phyloP scores from a whole-genome alignment of 257 asterid species.

The Capsicum baccatum region DNA sequence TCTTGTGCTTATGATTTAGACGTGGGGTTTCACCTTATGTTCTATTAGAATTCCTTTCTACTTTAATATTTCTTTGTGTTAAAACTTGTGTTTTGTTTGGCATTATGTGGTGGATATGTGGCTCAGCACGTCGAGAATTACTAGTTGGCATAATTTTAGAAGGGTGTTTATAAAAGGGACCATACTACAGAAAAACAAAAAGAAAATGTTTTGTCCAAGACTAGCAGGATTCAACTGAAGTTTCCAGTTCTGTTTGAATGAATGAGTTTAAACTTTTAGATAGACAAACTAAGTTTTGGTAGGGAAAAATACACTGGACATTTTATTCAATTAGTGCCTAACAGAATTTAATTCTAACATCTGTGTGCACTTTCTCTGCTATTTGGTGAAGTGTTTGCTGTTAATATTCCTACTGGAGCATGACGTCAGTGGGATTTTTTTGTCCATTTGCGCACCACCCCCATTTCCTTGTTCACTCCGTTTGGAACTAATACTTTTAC shows the following conservation, averaged over 20 bases:
- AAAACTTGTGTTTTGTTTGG: neutral
- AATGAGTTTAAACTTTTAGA: neutral
- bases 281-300: neutral
- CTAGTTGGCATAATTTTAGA: neutral
- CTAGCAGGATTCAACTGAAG: neutral
- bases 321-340: neutral
- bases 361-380: neutral
- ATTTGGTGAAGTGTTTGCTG: neutral
- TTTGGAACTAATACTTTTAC: neutral
- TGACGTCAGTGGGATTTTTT: neutral
- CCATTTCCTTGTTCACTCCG: neutral
- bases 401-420: neutral
- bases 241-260: neutral
- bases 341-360: neutral
- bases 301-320: neutral
- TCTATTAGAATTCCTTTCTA: neutral
- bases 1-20: neutral
- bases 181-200: neutral
- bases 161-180: neutral
- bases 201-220: neutral
- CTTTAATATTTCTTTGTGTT: neutral
- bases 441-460: neutral
- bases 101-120: neutral
- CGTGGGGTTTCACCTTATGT: neutral
- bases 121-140: neutral